phyloP scores from a whole-genome alignment of 768 basidiomycete genomes.

The Crucibulum laeve region DNA sequence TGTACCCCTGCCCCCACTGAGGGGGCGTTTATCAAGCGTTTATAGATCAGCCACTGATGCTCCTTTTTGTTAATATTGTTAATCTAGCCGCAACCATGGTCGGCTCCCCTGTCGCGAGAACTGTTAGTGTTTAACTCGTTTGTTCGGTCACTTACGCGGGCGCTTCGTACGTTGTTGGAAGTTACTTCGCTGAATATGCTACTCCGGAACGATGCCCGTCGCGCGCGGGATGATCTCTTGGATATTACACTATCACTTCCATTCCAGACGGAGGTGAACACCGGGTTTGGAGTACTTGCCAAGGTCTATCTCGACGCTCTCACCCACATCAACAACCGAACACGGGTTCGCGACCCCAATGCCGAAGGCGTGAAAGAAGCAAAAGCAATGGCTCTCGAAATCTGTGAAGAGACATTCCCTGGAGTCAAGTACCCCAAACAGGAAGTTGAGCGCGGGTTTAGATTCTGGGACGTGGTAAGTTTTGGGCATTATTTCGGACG shows the following conservation, averaged over 20 bases:
- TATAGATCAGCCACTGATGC: conserved; percentile 5
- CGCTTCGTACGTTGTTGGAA: conserved; percentile 86
- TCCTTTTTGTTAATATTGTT: conserved; percentile 4
- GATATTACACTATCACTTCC: conserved; percentile 91
- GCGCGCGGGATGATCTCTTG: conserved; percentile 84
- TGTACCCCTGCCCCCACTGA: conserved; percentile 5
- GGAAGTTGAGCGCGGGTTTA: conserved; percentile 94
- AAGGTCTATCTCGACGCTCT: conserved; percentile 96
- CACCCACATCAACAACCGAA: conserved; percentile 80
- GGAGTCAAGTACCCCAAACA: conserved; percentile 83
- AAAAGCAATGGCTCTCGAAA: conserved; percentile 82
- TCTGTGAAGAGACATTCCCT: conserved; percentile 92
- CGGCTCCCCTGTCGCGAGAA: conserved; percentile 93
- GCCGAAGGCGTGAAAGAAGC: conserved; percentile 77
- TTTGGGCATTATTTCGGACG: conserved; percentile 10
- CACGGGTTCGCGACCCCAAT: conserved; percentile 71
- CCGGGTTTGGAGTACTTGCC: conserved; percentile 94
- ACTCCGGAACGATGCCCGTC: conserved; percentile 80
- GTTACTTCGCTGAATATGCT: conserved; percentile 92
- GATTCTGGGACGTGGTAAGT: conserved; percentile 98
- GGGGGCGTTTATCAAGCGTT: conserved; percentile 1
- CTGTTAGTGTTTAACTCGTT: conserved; percentile 98
- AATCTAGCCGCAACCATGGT: conserved; percentile 82
- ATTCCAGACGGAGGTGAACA: conserved; percentile 96
- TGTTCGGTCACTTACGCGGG: conserved; percentile 85